Conservation (phyloP, 805 yeast genomes). For the Wickerhamiella azyma region DNA sequence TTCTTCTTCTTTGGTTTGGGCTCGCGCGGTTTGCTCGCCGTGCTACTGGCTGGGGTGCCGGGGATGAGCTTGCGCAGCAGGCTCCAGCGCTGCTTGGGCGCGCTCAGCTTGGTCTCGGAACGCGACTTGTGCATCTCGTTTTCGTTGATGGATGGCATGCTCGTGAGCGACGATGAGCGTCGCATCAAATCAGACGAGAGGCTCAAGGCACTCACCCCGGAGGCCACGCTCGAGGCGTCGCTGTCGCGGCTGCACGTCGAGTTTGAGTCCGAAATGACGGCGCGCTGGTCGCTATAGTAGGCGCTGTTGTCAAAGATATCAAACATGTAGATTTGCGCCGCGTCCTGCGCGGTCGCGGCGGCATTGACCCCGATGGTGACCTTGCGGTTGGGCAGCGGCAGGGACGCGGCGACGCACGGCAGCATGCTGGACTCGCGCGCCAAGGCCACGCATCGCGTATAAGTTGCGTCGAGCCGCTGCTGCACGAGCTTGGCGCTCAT, state of each 20-base stretch:
- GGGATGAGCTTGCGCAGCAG: slow-evolving; percentile 6
- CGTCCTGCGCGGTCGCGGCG: slow-evolving; percentile 12
- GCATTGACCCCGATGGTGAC: slow-evolving; percentile 19
- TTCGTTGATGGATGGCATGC: slow-evolving; percentile 3
- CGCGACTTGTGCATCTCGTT: neutral
- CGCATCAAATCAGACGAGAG: neutral
- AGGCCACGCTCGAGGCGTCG: slow-evolving; percentile 3
- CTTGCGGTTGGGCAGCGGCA: slow-evolving; percentile 23
- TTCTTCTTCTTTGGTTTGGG: neutral
- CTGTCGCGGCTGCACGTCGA: slow-evolving; percentile 4
- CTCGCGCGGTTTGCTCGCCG: neutral
- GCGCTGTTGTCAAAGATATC: slow-evolving; percentile 29
- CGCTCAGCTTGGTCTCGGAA: slow-evolving; percentile 1
- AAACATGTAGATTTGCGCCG: slow-evolving; percentile 23
- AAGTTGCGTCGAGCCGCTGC: slow-evolving; percentile 16
- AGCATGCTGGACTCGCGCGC: slow-evolving; percentile 8
- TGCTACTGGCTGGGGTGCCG: neutral
- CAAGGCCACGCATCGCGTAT: slow-evolving; percentile 12
- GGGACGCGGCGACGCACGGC: slow-evolving; percentile 17
- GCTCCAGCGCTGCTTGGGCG: slow-evolving; percentile 2
- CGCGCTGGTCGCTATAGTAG: slow-evolving; percentile 16
- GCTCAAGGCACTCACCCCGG: neutral
- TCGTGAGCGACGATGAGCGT: slow-evolving; percentile 1
- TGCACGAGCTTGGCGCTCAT: slow-evolving; percentile 19
- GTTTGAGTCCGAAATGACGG: neutral